Conservation (phyloP, 345 rosid species). For the Sisymbrium irio region DNA sequence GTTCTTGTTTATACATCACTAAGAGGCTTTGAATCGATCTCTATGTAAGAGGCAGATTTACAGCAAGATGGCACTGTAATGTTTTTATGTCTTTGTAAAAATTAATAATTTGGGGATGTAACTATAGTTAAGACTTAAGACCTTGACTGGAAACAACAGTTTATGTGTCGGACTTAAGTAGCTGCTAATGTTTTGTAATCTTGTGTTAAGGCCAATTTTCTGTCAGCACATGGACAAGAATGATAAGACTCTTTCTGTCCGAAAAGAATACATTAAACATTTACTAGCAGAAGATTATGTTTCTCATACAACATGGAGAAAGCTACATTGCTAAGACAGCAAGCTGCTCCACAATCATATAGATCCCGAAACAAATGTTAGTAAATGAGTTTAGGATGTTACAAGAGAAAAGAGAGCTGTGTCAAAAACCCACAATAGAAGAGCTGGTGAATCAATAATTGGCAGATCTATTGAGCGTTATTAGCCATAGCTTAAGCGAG, state of each 20-base stretch:
- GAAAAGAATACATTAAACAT: not conserved
- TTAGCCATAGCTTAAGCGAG: slow-evolving; percentile 41
- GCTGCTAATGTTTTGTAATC: slow-evolving; percentile 11
- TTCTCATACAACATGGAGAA: slow-evolving; percentile 26
- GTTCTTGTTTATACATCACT: not conserved
- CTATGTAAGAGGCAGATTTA: slow-evolving; percentile 13
- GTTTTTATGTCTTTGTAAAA: slow-evolving; percentile 21
- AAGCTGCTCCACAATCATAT: slow-evolving; percentile 16
- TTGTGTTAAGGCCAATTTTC: not conserved
- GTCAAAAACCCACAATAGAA: not conserved
- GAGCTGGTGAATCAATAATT: not conserved
- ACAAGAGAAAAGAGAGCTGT: slow-evolving; percentile 5
- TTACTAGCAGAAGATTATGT: not conserved
- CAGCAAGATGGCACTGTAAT: slow-evolving; percentile 16
- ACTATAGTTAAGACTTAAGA: slow-evolving; percentile 23
- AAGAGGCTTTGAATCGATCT: slow-evolving; percentile 7
- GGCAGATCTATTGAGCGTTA: not conserved
- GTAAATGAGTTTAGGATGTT: slow-evolving; percentile 8
- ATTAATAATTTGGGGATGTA: slow-evolving; percentile 18
- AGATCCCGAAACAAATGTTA: slow-evolving; percentile 1
- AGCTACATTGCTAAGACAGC: slow-evolving; percentile 16
- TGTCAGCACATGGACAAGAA: not conserved
- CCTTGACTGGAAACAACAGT: slow-evolving; percentile 20
- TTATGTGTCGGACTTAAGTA: not conserved
- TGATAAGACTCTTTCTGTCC: not conserved